Evolutionary conservation across 768 basidiomycete genomes (phyloP).

Genomic region (Mycena rosella): DNA sequence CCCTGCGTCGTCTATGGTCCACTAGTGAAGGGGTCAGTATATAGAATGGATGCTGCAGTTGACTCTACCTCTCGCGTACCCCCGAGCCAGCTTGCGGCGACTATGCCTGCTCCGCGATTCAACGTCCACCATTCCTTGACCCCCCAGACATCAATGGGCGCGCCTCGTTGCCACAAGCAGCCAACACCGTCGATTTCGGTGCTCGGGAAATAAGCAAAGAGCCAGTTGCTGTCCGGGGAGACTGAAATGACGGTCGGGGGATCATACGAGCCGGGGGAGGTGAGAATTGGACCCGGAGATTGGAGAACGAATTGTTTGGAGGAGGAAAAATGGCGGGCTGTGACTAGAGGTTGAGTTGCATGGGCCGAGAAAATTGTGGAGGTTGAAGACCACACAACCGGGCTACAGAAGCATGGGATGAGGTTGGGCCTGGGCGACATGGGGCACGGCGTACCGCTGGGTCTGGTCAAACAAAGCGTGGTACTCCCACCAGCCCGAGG

Average conservation of each 20-base stretch:
- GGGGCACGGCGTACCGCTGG: constrained; percentile 57
- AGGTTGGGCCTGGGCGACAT: constrained; percentile 8
- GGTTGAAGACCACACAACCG: constrained; percentile 77
- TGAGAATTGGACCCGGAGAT: constrained; percentile 64
- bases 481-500: constrained; percentile 82
- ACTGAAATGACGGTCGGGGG: constrained; percentile 74
- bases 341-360: constrained; percentile 68
- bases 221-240: constrained; percentile 69
- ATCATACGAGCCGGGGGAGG: constrained; percentile 62
- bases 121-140: constrained; percentile 70
- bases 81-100: constrained; percentile 74
- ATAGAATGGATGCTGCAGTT: background rate
- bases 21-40: constrained; percentile 54
- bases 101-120: constrained; percentile 64
- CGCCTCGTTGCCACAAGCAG: constrained; percentile 74
- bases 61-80: constrained; percentile 68
- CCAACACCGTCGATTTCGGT: constrained; percentile 63
- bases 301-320: constrained; percentile 72
- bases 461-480: constrained; percentile 70
- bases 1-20: constrained; percentile 62
- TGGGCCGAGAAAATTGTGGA: constrained; percentile 80
- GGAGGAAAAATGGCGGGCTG: constrained; percentile 77
- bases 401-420: constrained; percentile 57
- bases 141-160: constrained; percentile 72
- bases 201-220: constrained; percentile 84